Percentiles rank a stretch among this genome's conserved stretches.
Evolutionary conservation across 2,329 filamentous ascomycete genomes (phyloP).

Genomic region (Sporothrix pallida): DNA sequence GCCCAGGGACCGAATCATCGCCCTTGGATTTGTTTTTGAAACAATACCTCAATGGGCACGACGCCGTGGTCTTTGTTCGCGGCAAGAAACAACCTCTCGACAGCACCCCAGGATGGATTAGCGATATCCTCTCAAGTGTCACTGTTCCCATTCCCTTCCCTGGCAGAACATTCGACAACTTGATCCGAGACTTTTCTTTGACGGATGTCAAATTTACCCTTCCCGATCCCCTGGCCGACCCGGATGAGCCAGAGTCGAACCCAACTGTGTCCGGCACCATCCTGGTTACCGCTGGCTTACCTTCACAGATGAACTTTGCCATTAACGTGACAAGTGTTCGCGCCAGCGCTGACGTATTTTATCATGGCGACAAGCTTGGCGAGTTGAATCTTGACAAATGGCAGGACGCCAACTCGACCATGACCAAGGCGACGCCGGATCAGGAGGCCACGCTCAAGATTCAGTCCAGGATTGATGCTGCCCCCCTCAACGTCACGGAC

Average conservation of each 20-base stretch:
- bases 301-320: constrained; percentile 84
- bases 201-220: constrained; percentile 84
- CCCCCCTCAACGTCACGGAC: constrained; percentile 82
- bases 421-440: constrained; percentile 61
- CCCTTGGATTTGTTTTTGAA: constrained; percentile 83
- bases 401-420: constrained; percentile 84
- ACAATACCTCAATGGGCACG: constrained; percentile 79
- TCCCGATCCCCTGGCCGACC: constrained; percentile 79
- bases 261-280: constrained; percentile 85
- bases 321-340: constrained; percentile 78
- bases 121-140: constrained; percentile 78
- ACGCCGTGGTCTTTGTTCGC: constrained; percentile 80
- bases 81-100: constrained; percentile 71
- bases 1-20: constrained; percentile 77
- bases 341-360: constrained; percentile 80
- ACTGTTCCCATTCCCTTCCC: constrained; percentile 85
- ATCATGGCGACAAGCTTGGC: constrained; percentile 78
- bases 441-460: constrained; percentile 72
- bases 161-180: constrained; percentile 76
- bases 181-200: constrained; percentile 87
- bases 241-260: constrained; percentile 71
- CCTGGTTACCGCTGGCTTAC: constrained; percentile 76
- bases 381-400: constrained; percentile 79
- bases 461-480: constrained; percentile 75
- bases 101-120: constrained; percentile 80